These are phyloP conservation scores for Heterobasidion annosum DNA, from an alignment of 1,284 basidiomycete genomes.

Conservation along the genomic window DNA sequence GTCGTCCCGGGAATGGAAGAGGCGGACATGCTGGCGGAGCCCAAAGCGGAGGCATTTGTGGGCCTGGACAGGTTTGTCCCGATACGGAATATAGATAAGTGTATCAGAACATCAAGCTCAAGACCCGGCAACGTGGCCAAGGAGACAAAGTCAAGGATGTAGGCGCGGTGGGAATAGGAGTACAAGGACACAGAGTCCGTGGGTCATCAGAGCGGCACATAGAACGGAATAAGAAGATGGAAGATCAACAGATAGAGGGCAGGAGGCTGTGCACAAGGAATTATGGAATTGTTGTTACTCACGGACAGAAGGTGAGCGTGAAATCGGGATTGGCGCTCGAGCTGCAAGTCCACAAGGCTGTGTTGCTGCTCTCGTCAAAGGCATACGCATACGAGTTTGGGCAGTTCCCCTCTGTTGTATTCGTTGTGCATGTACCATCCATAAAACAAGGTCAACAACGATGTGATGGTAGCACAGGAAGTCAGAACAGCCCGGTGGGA, in stretches of 20 bases:
- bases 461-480: no score
- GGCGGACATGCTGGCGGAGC: not conserved
- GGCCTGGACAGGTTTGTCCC: not conserved
- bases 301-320: slow-evolving; percentile 42
- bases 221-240: not conserved
- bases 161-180: no score
- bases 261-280: not conserved
- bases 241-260: not conserved
- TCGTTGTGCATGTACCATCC: not conserved
- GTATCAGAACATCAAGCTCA: no score
- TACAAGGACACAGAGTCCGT: no score
- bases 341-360: slow-evolving; percentile 37
- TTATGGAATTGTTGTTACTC: not conserved
- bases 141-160: not conserved
- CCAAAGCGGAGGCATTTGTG: not conserved
- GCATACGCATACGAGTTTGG: slow-evolving; percentile 41
- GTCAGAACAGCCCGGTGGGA: no score
- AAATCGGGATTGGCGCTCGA: slow-evolving; percentile 28
- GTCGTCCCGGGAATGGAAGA: not conserved
- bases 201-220: no score
- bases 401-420: slow-evolving; percentile 29
- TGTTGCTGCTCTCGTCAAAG: slow-evolving; percentile 37
- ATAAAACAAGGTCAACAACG: no score
- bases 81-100: not conserved
- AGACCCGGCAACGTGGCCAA: not conserved